Evolutionary conservation across 2,329 filamentous ascomycete genomes (phyloP), one percentile per base, ranked within the genome.

Genomic region (Alternaria sp.): DNA sequence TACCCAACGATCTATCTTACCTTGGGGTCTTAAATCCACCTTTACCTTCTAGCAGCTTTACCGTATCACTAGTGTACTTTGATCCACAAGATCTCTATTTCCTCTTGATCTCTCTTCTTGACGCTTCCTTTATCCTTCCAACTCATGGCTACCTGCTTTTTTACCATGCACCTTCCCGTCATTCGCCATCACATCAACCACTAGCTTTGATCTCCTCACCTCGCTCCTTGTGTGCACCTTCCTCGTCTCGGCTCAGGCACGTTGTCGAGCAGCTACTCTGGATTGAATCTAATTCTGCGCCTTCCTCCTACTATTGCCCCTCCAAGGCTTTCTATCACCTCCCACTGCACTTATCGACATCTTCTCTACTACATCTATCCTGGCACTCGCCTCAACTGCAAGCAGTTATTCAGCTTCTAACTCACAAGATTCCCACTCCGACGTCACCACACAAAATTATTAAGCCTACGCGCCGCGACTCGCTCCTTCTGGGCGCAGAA

Each of bases 1-100:
- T 60, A 58, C 52, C 37, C 37, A 48, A 36, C n/a, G 14, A 41
- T 26, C 29, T 28, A 49, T 53, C 28, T 23, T 36, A 40, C 28
- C 14, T 17, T 7, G 8, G 5, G 11, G 24, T n/a, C 41, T 11
- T 13, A 8, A 14, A 11, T 17, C 14, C 29, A 44, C 50, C 34
- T 58, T 64, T 58, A 53, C 37, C 23, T 46, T 42, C 33, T 17
- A 26, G 9, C 4, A 10, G 17, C 10, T 21, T 46, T 29, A 31
- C 17, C 17, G 6, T 10, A 41, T 2, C 5, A 8, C 24, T 46
- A 53, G 39, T 2, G 4, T 45, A 11, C 1, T 36, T 9, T 7
- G 7, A 1, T 14, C 23, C 8, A 1, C 13, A 40, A n/a, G 4
- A 34, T 24, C 2, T 14, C 5, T 9, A 14, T 3, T 13, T 34